These are phyloP conservation scores for Brassica nigra DNA, from an alignment of 345 rosid species.

Conservation along the genomic window DNA sequence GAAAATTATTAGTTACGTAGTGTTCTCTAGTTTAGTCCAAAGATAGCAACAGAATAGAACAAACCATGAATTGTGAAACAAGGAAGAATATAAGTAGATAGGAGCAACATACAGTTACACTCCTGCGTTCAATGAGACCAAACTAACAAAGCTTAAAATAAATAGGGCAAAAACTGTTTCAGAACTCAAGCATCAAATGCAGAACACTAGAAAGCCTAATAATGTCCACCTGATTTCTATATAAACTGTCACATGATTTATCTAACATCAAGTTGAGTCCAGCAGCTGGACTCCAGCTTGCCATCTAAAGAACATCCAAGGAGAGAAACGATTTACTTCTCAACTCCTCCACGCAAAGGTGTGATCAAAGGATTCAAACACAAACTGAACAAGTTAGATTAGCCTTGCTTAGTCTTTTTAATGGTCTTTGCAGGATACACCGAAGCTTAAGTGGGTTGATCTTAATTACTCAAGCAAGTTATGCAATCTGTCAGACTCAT, in stretches of 20 bases:
- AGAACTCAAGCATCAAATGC: not conserved
- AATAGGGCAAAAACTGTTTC: not conserved
- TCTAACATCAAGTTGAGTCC: not conserved
- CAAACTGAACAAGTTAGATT: not conserved
- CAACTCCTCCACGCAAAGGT: not conserved
- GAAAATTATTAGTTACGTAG: no score
- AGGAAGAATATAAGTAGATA: no score
- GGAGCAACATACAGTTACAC: no score
- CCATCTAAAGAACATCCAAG: not conserved
- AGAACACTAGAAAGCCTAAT: not conserved
- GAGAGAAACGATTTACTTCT: not conserved
- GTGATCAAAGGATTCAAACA: not conserved
- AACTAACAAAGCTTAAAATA: not conserved
- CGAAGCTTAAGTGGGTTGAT: not conserved
- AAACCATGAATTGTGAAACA: no score
- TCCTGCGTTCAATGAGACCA: not conserved
- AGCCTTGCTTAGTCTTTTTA: no score
- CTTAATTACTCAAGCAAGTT: not conserved
- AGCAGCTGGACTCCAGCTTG: not conserved
- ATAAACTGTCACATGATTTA: not conserved
- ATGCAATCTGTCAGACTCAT: not conserved
- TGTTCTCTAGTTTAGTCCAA: no score
- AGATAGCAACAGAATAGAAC: no score
- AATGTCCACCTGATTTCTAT: not conserved
- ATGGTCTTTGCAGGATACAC: not conserved